A percentile compares a stretch with the other conserved stretches of the same genome.
These are phyloP conservation scores for Entomortierella parvispora DNA, from an alignment of 192 early-diverging fungal genomes.

Conservation along the genomic window DNA sequence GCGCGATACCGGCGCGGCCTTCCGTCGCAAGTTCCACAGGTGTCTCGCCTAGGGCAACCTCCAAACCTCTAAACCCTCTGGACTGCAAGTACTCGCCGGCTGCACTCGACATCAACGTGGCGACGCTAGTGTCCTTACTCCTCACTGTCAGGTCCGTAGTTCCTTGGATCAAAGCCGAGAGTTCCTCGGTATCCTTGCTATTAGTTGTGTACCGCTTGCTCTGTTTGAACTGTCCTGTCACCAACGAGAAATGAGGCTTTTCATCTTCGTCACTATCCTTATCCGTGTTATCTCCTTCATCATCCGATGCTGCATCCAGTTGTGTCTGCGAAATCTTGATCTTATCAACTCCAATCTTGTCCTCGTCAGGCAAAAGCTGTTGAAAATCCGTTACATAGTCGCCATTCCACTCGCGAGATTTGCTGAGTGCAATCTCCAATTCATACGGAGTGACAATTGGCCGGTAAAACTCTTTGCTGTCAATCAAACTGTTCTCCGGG, in stretches of 20 bases:
- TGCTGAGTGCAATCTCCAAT: conserved; percentile 81
- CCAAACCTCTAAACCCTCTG: conserved; percentile 85
- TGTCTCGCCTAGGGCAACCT: conserved; percentile 72
- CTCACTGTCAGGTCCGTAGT: conserved; percentile 64
- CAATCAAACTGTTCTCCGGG: conserved; percentile 94
- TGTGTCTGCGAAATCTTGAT: conserved; percentile 40
- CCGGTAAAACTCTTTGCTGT: conserved; percentile 88
- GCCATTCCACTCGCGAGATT: conserved; percentile 74
- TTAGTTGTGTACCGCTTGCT: conserved; percentile 56
- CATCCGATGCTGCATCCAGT: conserved; percentile 49
- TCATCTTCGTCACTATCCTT: conserved; percentile 66
- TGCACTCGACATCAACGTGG: conserved; percentile 65
- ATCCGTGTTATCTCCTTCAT: conserved; percentile 20
- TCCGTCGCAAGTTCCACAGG: conserved; percentile 69
- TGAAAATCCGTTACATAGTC: conserved; percentile 78
- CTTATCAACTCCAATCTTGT: conserved; percentile 48
- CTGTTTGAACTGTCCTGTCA: conserved; percentile 84
- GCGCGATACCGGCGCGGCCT: conserved; percentile 90
- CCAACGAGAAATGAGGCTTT: conserved; percentile 88
- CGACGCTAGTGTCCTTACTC: conserved; percentile 62
- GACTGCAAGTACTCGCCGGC: conserved; percentile 77
- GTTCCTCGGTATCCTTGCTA: conserved; percentile 40
- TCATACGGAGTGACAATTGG: conserved; percentile 97
- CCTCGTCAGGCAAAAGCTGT: conserved; percentile 61
- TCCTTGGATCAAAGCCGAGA: conserved; percentile 35